These are phyloP conservation scores for Dinochytrium kinnereticum DNA, from an alignment of 371 early-diverging fungal genomes.

Conservation along the genomic window DNA sequence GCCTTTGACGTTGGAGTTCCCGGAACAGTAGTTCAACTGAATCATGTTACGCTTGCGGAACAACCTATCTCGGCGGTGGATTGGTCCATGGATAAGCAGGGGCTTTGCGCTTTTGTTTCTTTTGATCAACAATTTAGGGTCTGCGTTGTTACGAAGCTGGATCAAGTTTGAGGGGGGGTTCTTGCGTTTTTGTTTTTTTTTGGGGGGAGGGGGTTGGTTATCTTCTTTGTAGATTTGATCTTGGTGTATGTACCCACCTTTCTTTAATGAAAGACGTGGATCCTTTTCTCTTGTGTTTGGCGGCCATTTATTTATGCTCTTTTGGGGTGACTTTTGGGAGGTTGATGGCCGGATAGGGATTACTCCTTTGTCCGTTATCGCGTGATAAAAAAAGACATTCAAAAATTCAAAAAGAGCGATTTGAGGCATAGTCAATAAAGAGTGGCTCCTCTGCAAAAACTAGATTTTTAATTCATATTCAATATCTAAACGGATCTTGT, in stretches of 20 bases:
- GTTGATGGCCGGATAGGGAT: no score
- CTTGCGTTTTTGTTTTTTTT: no score
- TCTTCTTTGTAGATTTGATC: not conserved
- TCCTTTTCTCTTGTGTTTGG: no score
- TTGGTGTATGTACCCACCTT: not conserved
- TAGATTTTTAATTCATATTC: no score
- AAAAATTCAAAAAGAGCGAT: no score
- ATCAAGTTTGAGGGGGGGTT: conserved; percentile 29
- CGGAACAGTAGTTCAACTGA: conserved; percentile 46
- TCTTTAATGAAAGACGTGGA: not conserved
- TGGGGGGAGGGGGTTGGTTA: not conserved
- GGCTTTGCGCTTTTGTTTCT: conserved; percentile 55
- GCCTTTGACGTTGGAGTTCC: conserved; percentile 44
- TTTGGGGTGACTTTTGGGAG: no score
- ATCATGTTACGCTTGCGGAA: conserved; percentile 54
- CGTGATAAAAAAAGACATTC: no score
- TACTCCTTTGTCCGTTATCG: no score
- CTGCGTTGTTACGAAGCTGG: conserved; percentile 56
- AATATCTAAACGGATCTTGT: no score
- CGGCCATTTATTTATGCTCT: no score
- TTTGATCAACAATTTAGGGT: conserved; percentile 61
- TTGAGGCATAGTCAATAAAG: no score
- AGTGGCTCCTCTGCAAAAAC: no score
- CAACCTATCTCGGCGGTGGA: conserved; percentile 59
- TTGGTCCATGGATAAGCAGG: conserved; percentile 61